Base-by-base conservation (phyloP, 495 filamentous ascomycete species). In the Aspergillus diversus region DNA sequence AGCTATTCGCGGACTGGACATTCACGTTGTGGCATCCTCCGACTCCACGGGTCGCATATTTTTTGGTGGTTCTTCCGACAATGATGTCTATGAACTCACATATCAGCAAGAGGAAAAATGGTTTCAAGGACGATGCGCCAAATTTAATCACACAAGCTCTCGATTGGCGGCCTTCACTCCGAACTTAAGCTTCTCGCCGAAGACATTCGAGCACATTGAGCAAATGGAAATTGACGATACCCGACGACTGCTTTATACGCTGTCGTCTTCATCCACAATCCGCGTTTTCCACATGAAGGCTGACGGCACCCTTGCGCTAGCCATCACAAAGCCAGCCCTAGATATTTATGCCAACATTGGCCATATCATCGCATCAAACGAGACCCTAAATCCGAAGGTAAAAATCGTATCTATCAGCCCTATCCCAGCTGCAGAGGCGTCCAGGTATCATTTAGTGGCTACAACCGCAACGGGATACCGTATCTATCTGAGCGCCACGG, bases 31-130 rank as follows among this genome's bases (percentile, higher is more conserved):
- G 63, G 88, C 87, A 17, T 92, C 90, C 9, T 93, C 92, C 3
- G 78, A 80, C 43, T 83, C 87, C 17, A 88, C 83, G 5, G 95
- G 95, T 9, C 89, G 95, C 49, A 92, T 99, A 52, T 99, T 99
- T 76, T 95, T 97, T 68, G 86, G 85, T 32, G 91, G 92, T n/a
- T 83, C 82, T 21, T 83, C 79, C 16, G 91, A 93, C 70, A 89
- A 88, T 61, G 92, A 97, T 70, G 84, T 99, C 55, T 91, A 94
- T 71, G 95, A 99, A 77, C 81, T 98, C 34, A 90, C 89, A 52
- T 99, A 99, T 76, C 93, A 97, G 74, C 90, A 96, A 73, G 92
- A 98, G 73, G 95, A 98, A 73, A 89, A 88, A 66, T 99, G 96
- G 96, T 99, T 98, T 71, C 83, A 88, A 51, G 90, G 86, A 66